Conservation (phyloP, 108 stramenopile genomes). For the Cyclostephanos invisitatus region DNA sequence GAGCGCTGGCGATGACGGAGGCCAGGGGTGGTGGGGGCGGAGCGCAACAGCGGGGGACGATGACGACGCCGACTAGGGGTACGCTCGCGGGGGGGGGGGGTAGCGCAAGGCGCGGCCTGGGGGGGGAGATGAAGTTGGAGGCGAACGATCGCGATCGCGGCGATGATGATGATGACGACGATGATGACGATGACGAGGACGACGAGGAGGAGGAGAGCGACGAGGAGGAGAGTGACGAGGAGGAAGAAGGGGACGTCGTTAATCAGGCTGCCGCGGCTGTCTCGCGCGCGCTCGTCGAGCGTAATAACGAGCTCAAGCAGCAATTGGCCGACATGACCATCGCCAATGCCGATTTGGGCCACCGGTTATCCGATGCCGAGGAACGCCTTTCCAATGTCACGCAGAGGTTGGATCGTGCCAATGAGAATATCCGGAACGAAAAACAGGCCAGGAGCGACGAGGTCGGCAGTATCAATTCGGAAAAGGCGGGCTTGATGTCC, state of each 20-base stretch:
- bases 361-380: conserved; percentile 32
- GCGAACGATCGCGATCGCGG: conserved; percentile 1
- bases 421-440: conserved; percentile 16
- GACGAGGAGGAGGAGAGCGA: neutral
- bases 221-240: conserved; percentile 9
- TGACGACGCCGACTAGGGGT: neutral
- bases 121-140: conserved; percentile 28
- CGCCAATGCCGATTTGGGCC: conserved; percentile 22
- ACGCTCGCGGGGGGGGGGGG: neutral
- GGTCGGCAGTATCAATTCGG: conserved; percentile 4
- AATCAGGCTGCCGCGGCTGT: conserved; percentile 43
- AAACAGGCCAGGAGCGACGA: conserved; percentile 27
- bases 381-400: conserved; percentile 30
- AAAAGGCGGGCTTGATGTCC: conserved; percentile 20
- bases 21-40: conserved; percentile 11
- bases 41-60: neutral
- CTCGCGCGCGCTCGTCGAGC: conserved; percentile 40
- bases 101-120: conserved; percentile 16
- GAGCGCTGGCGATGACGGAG: conserved; percentile 49
- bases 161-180: conserved; percentile 1
- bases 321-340: conserved; percentile 40
- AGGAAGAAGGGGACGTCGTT: conserved; percentile 21
- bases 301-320: conserved; percentile 38
- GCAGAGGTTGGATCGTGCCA: conserved; percentile 5
- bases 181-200: neutral